These are phyloP conservation scores for Cryphonectria nitschkei DNA, from an alignment of 2,329 filamentous ascomycete species.

Conservation along the genomic window DNA sequence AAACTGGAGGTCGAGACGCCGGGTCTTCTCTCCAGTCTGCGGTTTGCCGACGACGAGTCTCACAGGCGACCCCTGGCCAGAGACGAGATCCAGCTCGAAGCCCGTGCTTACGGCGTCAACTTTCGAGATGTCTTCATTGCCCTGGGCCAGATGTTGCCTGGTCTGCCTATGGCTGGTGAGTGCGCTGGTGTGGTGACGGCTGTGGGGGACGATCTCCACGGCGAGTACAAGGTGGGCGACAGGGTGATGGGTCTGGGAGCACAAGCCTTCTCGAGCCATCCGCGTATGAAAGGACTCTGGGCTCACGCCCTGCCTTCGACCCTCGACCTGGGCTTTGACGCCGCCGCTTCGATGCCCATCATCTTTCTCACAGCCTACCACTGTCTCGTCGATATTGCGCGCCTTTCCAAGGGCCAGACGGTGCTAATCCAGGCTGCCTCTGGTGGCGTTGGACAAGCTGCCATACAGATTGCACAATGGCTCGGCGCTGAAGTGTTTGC, in stretches of 20 bases:
- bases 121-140: conserved; percentile 44
- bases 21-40: conserved; percentile 24
- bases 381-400: conserved; percentile 39
- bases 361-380: conserved; percentile 42
- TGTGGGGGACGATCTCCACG: conserved; percentile 36
- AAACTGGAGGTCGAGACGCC: conserved; percentile 26
- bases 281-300: conserved; percentile 11
- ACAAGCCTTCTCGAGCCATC: conserved; percentile 30
- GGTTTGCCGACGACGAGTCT: conserved; percentile 28
- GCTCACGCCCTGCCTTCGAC: conserved; percentile 23
- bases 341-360: conserved; percentile 20
- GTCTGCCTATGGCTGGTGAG: conserved; percentile 39
- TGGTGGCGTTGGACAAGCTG: conserved; percentile 47
- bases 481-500: conserved; percentile 46
- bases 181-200: conserved; percentile 38
- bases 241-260: conserved; percentile 33
- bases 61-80: conserved; percentile 25
- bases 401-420: conserved; percentile 35
- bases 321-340: conserved; percentile 23
- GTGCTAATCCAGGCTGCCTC: conserved; percentile 50
- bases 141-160: conserved; percentile 38
- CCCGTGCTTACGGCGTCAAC: conserved; percentile 37
- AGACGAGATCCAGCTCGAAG: conserved; percentile 32
- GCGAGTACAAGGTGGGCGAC: conserved; percentile 35
- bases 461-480: conserved; percentile 43